phyloP scores from a whole-genome alignment of 202 grass and related monocot species.

The Hordeum pubiflorum region DNA sequence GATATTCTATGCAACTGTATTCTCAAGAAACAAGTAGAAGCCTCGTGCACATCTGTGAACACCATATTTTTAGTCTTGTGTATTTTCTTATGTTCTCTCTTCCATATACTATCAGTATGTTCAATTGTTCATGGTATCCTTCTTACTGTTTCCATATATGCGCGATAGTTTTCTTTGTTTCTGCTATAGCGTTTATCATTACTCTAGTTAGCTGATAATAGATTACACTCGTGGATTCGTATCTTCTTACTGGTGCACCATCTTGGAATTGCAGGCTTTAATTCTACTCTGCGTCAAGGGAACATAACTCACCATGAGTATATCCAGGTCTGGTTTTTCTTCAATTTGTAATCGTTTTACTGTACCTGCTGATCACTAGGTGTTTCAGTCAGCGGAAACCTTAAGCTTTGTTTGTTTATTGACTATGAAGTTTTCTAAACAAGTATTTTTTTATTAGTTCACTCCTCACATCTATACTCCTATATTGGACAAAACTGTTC shows the following conservation, averaged over 20 bases:
- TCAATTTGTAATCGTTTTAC: not conserved
- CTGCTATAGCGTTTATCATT: not conserved
- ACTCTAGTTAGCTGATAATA: not conserved
- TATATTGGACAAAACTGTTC: not conserved
- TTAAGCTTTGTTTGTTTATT: not conserved
- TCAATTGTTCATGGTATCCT: not conserved
- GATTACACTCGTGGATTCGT: not conserved
- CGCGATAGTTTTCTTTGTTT: not conserved
- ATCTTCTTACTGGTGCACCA: slow-evolving; percentile 14
- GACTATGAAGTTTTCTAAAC: not conserved
- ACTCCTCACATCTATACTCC: not conserved
- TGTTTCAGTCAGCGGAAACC: not conserved
- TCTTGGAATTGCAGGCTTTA: slow-evolving; percentile 62
- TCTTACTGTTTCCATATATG: not conserved
- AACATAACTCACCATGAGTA: slow-evolving; percentile 97
- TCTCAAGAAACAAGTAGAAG: not conserved
- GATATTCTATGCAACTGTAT: not conserved
- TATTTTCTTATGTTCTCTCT: not conserved
- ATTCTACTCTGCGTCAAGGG: slow-evolving; percentile 80
- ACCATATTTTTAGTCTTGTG: not conserved
- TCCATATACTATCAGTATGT: not conserved
- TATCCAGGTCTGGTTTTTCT: slow-evolving; percentile 65
- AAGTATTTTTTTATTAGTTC: not conserved
- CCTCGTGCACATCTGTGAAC: not conserved
- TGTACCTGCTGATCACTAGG: not conserved